Base-by-base conservation (phyloP, 805 yeast species). In the Metschnikowia lochheadii region DNA sequence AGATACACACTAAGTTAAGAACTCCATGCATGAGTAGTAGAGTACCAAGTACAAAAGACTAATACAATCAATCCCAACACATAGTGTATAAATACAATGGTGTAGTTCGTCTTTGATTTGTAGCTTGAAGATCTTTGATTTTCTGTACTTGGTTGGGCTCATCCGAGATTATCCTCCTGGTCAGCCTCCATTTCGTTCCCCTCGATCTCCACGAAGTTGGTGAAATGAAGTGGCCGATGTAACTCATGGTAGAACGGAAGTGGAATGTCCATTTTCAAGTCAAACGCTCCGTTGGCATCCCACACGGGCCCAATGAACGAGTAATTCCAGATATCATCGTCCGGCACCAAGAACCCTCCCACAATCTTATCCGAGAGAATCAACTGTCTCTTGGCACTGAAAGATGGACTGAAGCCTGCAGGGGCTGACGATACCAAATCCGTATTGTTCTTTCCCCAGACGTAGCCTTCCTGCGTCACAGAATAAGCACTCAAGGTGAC, bases 151-250 rank as follows among this genome's bases (percentile, higher is more conserved):
- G 11, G 29, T 26, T 26, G 29, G 11, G 29, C 29, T 42, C 38
- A 42, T 3, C 46, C 31, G 18, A 42, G 46, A 6, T 81, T 79
- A 64, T 84, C 84, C 55, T 82, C 84, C 65, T 80, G 84, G 34
- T 81, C 86, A 8, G 87, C 87, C 61, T 85, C 90, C 46, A 81
- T 60, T 15, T 70, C 81, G 7, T 65, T 68, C 17, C 77, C 82
- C 49, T 84, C 89, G 43, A 87, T 64, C 52, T 82, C 87, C 49
- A 77, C 81, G 63, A 92, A 89, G 5, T 83, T 78, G 44, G 82
- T 73, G 69, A 94, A 94, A 67, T 94, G 99, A 31, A 83, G 76
- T 2, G 97, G 94, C 44, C 99, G 83, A 63, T 94, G 99, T 34
- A 81, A 63, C 58, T 87, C 96, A 62, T 89, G 85, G 67, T 89